Evolutionary conservation across 305 asterid species (phyloP).

Genomic region (Caryopteris hybrid): DNA sequence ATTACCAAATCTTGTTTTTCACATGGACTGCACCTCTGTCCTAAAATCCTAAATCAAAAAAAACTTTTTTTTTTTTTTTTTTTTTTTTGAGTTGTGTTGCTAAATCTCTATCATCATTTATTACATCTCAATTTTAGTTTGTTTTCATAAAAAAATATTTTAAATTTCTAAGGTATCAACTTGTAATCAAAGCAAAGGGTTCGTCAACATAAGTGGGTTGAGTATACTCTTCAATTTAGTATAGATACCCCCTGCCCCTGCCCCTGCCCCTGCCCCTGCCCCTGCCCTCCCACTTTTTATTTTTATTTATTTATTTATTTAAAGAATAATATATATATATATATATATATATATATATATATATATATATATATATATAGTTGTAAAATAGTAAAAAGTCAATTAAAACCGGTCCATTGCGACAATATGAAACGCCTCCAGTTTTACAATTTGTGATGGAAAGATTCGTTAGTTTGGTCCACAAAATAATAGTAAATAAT

Average conservation of each 20-base stretch:
- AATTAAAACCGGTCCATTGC: too few relatives aligned
- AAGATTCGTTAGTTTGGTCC: constrained; percentile 14
- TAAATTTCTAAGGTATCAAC: background rate
- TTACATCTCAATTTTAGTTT: background rate
- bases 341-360: too few relatives aligned
- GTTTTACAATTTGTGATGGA: background rate
- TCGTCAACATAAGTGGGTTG: constrained; percentile 18
- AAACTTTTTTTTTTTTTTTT: too few relatives aligned
- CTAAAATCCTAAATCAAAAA: background rate
- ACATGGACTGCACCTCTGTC: background rate
- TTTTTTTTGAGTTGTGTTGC: background rate
- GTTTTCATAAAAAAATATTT: background rate
- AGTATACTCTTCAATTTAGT: constrained; percentile 15
- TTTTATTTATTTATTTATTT: too few relatives aligned
- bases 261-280: too few relatives aligned
- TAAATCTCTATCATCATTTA: background rate
- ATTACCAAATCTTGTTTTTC: background rate
- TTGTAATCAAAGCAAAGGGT: background rate
- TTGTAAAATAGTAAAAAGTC: background rate
- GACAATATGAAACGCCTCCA: background rate
- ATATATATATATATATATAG: too few relatives aligned
- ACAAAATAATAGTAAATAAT: too few relatives aligned
- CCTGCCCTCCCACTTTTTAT: too few relatives aligned
- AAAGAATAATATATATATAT: too few relatives aligned
- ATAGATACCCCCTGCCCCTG: constrained; percentile 7